Evolutionary conservation across 106 monocot species (phyloP).

Genomic region (Dioscorea dumetorum): DNA sequence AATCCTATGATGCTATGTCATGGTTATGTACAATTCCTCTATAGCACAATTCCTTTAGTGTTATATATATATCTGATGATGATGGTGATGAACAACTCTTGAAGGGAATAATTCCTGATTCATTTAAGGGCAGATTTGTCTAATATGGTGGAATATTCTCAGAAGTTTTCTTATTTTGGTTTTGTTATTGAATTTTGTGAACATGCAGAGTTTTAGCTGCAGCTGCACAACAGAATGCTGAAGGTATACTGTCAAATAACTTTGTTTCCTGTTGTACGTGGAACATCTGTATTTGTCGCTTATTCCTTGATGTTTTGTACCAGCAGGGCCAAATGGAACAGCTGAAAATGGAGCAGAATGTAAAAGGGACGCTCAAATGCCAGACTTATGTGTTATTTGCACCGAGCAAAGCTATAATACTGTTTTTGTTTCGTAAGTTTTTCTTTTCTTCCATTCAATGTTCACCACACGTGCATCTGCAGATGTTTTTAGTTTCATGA

Average conservation of each 20-base stretch:
- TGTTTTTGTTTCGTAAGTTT: conserved; percentile 97
- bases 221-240: conserved; percentile 64
- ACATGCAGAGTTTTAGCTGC: conserved; percentile 70
- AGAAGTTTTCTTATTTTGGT: not conserved
- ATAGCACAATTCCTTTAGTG: too few species aligned
- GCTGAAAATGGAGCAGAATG: conserved; percentile 38
- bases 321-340: conserved; percentile 28
- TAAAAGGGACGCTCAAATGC: conserved; percentile 40
- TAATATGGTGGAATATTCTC: not conserved
- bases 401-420: conserved; percentile 92
- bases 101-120: too few species aligned
- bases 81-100: too few species aligned
- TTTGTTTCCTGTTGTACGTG: not conserved
- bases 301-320: not conserved
- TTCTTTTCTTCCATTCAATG: not conserved
- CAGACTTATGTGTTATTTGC: conserved; percentile 96
- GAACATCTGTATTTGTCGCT: not conserved
- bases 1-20: too few species aligned
- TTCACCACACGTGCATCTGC: not conserved
- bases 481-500: not conserved
- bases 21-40: too few species aligned
- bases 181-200: not conserved
- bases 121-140: too few species aligned
- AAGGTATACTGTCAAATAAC: conserved; percentile 35
- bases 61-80: too few species aligned